These are phyloP conservation scores for Yamadazyma nakazawae DNA, from an alignment of 805 yeast genomes.

Conservation along the genomic window DNA sequence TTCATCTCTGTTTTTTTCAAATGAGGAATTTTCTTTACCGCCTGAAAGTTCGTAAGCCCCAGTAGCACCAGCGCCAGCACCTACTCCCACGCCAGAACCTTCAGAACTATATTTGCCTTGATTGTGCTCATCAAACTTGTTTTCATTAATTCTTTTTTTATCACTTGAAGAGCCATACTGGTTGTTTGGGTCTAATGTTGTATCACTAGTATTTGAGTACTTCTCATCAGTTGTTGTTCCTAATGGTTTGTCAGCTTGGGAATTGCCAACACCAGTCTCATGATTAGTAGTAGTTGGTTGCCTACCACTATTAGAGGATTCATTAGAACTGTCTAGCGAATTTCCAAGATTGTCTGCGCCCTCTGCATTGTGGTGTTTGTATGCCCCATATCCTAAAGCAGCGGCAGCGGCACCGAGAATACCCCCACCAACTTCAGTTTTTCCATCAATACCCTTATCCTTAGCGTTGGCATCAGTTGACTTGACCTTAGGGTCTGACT, in stretches of 20 bases:
- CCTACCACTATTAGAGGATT: background rate
- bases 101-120: background rate
- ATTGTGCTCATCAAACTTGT: background rate
- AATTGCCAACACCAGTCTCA: background rate
- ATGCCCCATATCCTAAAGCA: conserved; percentile 1
- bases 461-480: background rate
- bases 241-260: too few species aligned
- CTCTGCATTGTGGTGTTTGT: background rate
- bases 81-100: background rate
- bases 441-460: background rate
- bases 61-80: background rate
- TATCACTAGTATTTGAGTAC: too few species aligned
- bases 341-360: too few species aligned
- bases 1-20: background rate
- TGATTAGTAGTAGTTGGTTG: background rate
- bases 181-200: too few species aligned
- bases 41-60: background rate
- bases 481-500: too few species aligned
- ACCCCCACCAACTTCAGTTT: conserved; percentile 1
- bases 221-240: too few species aligned
- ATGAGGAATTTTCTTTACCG: background rate
- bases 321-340: background rate
- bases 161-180: too few species aligned
- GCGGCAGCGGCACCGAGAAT: conserved; percentile 2
- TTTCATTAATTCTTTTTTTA: background rate